phyloP scores from a whole-genome alignment of 352 stramenopile species.

The Phytophthora fragariaefolia region DNA sequence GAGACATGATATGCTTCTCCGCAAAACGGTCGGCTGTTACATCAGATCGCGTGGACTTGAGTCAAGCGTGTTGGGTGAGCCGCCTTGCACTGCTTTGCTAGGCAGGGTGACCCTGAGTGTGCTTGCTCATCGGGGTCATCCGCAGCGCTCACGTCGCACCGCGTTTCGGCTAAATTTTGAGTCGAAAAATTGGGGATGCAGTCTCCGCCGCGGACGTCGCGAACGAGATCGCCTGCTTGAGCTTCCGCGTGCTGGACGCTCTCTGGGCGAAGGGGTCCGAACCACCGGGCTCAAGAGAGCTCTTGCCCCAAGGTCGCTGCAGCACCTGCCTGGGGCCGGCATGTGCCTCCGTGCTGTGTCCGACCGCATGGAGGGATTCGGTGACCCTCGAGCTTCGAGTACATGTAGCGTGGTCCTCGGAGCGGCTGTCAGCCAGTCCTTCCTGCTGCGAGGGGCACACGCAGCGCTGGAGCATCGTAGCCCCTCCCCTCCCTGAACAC shows the following conservation, averaged over 20 bases:
- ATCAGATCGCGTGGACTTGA: not conserved
- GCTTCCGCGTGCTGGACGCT: constrained; percentile 19
- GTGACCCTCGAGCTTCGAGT: no score
- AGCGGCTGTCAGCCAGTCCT: not conserved
- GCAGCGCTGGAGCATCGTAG: not conserved
- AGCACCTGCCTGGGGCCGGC: not conserved
- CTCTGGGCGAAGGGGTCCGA: constrained; percentile 23
- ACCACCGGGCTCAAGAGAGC: not conserved
- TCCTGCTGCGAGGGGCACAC: constrained; percentile 9
- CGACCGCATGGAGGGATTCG: no score
- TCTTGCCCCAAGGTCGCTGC: constrained; percentile 4
- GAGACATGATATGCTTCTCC: constrained; percentile 3
- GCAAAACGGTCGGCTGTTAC: constrained; percentile 1
- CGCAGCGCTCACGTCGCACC: not conserved
- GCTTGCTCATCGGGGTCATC: not conserved
- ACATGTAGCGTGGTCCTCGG: not conserved
- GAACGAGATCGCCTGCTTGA: constrained; percentile 17
- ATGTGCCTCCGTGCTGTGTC: not conserved
- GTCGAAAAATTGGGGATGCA: constrained; percentile 9
- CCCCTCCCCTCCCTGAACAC: constrained; percentile 3
- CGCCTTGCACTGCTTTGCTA: no score
- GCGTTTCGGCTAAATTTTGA: constrained; percentile 13
- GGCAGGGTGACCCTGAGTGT: not conserved
- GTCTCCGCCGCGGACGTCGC: constrained; percentile 15
- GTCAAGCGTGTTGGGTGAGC: not conserved